Conservation (phyloP, 2,329 filamentous ascomycete genomes). For the Thielaviopsis ethacetica region DNA sequence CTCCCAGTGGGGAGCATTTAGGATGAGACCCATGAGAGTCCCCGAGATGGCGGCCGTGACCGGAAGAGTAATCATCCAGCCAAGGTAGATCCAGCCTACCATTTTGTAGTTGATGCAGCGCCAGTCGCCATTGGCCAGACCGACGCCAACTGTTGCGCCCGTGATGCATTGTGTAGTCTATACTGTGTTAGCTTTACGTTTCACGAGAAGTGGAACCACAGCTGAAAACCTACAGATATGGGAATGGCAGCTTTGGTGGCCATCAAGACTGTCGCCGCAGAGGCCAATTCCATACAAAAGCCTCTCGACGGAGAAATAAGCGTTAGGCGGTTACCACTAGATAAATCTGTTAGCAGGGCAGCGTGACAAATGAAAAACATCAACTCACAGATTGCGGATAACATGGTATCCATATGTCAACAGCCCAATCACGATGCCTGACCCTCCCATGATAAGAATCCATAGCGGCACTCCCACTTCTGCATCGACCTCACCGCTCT, state of each 20-base stretch:
- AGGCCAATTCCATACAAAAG: constrained; percentile 34
- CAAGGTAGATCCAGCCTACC: constrained; percentile 29
- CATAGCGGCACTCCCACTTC: constrained; percentile 29
- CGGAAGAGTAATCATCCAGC: constrained; percentile 35
- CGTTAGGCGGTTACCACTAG: constrained; percentile 33
- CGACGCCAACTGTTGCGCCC: constrained; percentile 35
- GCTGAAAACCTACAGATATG: constrained; percentile 22
- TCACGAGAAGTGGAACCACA: too few relatives aligned
- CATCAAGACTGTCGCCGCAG: constrained; percentile 35
- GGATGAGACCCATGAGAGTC: constrained; percentile 34
- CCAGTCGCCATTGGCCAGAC: constrained; percentile 32
- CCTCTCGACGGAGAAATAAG: constrained; percentile 36
- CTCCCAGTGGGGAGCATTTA: constrained; percentile 32
- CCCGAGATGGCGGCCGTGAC: constrained; percentile 33
- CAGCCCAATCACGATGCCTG: constrained; percentile 37
- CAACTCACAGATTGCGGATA: constrained; percentile 30
- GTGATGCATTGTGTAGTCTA: constrained; percentile 35
- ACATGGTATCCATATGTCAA: constrained; percentile 48
- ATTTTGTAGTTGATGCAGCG: constrained; percentile 32
- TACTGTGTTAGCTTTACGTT: neutral
- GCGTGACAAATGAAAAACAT: neutral
- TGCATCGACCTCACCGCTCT: constrained; percentile 22
- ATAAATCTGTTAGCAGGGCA: neutral
- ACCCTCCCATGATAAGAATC: constrained; percentile 32
- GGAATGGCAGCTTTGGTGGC: constrained; percentile 34